Evolutionary conservation across 2,329 filamentous ascomycete genomes (phyloP).

Genomic region (Aureobasidium namibiae): DNA sequence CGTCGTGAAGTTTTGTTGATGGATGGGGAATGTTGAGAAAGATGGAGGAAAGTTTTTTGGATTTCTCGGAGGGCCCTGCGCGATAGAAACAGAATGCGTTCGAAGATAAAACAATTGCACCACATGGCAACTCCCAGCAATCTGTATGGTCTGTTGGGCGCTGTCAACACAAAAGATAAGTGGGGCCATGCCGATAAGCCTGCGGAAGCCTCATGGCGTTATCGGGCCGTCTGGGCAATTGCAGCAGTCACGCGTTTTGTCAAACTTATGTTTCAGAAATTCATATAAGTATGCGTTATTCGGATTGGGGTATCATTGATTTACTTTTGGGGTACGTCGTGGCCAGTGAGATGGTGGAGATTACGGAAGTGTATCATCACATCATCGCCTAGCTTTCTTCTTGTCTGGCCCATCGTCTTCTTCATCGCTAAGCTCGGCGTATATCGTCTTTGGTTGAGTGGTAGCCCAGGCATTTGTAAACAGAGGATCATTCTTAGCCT

Average conservation of each 20-base stretch:
- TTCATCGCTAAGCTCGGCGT: conserved; percentile 80
- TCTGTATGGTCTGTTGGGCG: conserved; percentile 13
- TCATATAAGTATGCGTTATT: not conserved
- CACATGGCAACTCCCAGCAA: conserved; percentile 10
- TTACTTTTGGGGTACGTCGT: not conserved
- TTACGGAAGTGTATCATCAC: not conserved
- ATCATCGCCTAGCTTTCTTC: conserved; percentile 35
- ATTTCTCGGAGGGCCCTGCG: not conserved
- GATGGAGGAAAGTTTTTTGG: not conserved
- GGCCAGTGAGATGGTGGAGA: not conserved
- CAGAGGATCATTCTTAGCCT: conserved; percentile 84
- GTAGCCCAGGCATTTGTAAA: conserved; percentile 91
- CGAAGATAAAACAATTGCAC: not conserved
- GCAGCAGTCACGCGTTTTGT: conserved; percentile 4
- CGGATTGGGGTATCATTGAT: conserved; percentile 7
- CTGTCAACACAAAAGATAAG: conserved; percentile 8
- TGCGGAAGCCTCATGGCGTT: conserved; percentile 5
- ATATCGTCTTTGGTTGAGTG: conserved; percentile 88
- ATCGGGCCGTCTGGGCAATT: conserved; percentile 9
- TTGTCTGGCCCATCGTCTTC: conserved; percentile 65
- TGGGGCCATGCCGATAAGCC: conserved; percentile 6
- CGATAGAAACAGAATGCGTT: not conserved
- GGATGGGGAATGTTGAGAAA: not conserved
- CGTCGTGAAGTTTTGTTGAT: not conserved
- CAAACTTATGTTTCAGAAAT: not conserved